Evolutionary conservation across 1,139 yeast genomes (phyloP).

Genomic region (Pneumocystis murina): DNA sequence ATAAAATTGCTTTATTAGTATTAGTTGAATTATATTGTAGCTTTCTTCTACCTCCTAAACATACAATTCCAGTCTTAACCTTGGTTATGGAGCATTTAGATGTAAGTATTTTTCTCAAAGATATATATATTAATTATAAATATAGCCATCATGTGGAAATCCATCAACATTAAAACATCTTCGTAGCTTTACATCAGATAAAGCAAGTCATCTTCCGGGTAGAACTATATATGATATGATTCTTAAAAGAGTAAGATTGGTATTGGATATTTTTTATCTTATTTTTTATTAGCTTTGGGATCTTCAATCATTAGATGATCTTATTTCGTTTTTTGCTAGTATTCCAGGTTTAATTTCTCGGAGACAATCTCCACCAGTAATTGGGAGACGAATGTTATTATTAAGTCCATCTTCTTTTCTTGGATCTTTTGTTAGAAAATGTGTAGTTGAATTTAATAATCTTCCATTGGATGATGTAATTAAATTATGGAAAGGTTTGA

Average conservation of each 20-base stretch:
- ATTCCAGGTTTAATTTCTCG: not conserved
- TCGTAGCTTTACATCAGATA: not conserved
- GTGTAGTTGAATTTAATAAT: slow-evolving; percentile 11
- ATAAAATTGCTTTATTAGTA: not conserved
- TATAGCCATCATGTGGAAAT: not conserved
- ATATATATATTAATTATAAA: not conserved
- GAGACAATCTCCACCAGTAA: not conserved
- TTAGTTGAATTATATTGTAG: not conserved
- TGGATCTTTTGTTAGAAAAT: slow-evolving; percentile 12
- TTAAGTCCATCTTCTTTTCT: slow-evolving; percentile 10
- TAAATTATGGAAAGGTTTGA: slow-evolving; percentile 11
- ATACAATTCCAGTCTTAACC: not conserved
- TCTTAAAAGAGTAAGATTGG: not conserved
- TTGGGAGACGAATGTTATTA: not conserved
- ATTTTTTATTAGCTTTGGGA: slow-evolving; percentile 1
- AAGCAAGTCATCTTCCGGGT: not conserved
- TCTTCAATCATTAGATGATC: slow-evolving; percentile 1
- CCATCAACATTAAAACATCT: not conserved
- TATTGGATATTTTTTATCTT: not conserved
- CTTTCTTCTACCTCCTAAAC: slow-evolving; percentile 1
- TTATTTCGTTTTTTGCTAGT: not conserved
- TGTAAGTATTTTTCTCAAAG: not conserved
- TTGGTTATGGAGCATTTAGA: slow-evolving; percentile 1
- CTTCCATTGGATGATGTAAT: slow-evolving; percentile 8
- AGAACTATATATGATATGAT: slow-evolving; percentile 1